Evolutionary conservation across 2,329 filamentous ascomycete genomes (phyloP).

Genomic region (Tolypocladium endophyticum): DNA sequence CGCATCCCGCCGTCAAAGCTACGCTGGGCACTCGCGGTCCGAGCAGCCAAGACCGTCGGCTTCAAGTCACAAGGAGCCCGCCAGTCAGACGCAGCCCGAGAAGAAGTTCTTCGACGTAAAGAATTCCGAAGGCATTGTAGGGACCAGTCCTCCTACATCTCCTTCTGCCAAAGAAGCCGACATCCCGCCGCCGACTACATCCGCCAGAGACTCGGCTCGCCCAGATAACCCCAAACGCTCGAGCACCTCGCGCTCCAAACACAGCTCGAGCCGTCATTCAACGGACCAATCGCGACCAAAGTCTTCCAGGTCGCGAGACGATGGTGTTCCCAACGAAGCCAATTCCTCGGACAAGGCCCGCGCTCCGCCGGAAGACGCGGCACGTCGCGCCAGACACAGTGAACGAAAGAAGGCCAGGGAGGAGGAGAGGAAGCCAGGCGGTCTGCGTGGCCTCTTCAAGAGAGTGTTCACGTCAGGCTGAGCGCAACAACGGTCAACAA

Average conservation of each 20-base stretch:
- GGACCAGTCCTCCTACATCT: constrained; percentile 11
- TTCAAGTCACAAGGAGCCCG: constrained; percentile 12
- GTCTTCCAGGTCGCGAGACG: constrained; percentile 12
- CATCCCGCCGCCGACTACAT: constrained; percentile 3
- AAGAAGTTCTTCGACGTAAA: constrained; percentile 33
- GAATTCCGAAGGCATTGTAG: constrained; percentile 22
- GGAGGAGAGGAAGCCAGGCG: constrained; percentile 18
- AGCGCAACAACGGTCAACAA: not conserved
- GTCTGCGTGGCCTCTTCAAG: constrained; percentile 25
- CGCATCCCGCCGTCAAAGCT: constrained; percentile 30
- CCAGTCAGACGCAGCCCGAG: constrained; percentile 9
- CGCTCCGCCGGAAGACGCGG: constrained; percentile 18
- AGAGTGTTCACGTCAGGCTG: constrained; percentile 21
- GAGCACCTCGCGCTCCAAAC: constrained; percentile 13
- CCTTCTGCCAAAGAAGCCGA: constrained; percentile 11
- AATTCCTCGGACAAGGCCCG: constrained; percentile 12
- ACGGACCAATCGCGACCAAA: constrained; percentile 14
- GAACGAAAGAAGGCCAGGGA: constrained; percentile 19
- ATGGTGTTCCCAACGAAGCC: constrained; percentile 11
- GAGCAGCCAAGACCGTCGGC: constrained; percentile 18
- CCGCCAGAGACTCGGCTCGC: constrained; percentile 10
- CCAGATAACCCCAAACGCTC: constrained; percentile 21
- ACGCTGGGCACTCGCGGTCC: constrained; percentile 21
- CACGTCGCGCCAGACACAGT: constrained; percentile 22
- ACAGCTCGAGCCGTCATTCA: constrained; percentile 15